Conservation (phyloP, 192 early-diverging fungal species). For the Gaertneriomyces sp. region DNA sequence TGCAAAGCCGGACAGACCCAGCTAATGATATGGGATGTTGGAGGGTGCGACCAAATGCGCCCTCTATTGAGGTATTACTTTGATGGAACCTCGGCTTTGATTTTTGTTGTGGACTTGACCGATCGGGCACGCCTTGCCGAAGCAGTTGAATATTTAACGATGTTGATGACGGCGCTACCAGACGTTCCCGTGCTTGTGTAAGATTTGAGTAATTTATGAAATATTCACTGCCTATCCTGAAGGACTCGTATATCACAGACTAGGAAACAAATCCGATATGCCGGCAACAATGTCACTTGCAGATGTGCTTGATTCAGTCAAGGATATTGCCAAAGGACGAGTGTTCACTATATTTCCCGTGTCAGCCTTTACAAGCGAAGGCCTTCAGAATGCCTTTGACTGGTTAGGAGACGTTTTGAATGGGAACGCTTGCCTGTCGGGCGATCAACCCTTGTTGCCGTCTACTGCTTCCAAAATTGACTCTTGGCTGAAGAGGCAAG, state of each 20-base stretch:
- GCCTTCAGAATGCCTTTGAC: too few species aligned
- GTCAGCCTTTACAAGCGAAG: too few species aligned
- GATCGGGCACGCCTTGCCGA: slow-evolving; percentile 85
- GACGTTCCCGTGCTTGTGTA: slow-evolving; percentile 1
- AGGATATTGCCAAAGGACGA: too few species aligned
- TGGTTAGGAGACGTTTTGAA: too few species aligned
- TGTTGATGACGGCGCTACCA: not conserved
- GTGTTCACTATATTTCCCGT: too few species aligned
- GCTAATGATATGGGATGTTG: slow-evolving; percentile 61
- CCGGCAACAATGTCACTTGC: not conserved
- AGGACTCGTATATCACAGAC: not conserved
- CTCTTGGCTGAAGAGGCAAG: not conserved
- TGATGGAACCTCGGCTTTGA: slow-evolving; percentile 77
- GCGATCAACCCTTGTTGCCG: not conserved
- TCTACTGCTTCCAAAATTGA: slow-evolving; percentile 2
- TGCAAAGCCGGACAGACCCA: not conserved
- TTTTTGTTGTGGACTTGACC: slow-evolving; percentile 85
- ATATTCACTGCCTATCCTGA: not conserved
- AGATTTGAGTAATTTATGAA: not conserved
- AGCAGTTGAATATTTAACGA: slow-evolving; percentile 68
- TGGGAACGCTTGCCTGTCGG: too few species aligned
- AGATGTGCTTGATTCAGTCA: not conserved
- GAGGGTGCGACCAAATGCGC: slow-evolving; percentile 89
- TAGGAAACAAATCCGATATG: not conserved
- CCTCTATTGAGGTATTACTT: slow-evolving; percentile 85